Percentiles rank a stretch among this genome's conserved stretches.
Conservation (phyloP, 2,329 filamentous ascomycete species). For the Fusarium sp. region DNA sequence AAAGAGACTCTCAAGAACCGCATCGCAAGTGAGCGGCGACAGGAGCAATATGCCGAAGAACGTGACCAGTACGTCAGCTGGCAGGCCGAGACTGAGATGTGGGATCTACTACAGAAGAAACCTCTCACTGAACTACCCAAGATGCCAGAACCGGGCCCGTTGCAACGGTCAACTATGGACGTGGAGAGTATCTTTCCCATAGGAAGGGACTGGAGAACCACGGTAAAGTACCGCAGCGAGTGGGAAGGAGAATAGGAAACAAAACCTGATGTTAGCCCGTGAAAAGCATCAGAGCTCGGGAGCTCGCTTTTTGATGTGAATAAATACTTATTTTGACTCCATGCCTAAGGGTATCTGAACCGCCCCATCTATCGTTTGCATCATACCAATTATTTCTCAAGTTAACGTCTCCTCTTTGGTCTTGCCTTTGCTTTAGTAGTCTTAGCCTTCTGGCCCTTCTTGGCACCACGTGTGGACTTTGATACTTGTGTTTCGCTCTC, state of each 20-base stretch:
- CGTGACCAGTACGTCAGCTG: constrained; percentile 53
- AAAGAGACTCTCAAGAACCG: constrained; percentile 50
- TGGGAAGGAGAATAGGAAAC: constrained; percentile 51
- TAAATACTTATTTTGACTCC: neutral
- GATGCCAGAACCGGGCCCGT: constrained; percentile 42
- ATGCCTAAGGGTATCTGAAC: constrained; percentile 22
- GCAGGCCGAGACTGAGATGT: constrained; percentile 56
- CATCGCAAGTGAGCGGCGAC: constrained; percentile 52
- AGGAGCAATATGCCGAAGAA: constrained; percentile 56
- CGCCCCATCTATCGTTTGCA: neutral
- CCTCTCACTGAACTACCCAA: constrained; percentile 49
- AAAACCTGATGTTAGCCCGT: neutral
- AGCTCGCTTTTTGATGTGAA: neutral
- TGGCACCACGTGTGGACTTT: constrained; percentile 49
- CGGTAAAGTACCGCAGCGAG: constrained; percentile 49
- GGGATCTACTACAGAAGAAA: constrained; percentile 54
- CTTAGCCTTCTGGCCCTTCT: constrained; percentile 45
- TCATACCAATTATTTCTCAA: constrained; percentile 4
- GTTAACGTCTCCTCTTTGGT: constrained; percentile 43
- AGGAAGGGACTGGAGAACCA: constrained; percentile 52
- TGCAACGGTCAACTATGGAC: constrained; percentile 43
- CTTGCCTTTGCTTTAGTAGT: constrained; percentile 44
- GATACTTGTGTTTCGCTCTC: constrained; percentile 52
- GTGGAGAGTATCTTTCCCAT: constrained; percentile 51
- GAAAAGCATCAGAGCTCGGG: neutral